Base-by-base conservation (phyloP, 768 basidiomycete species). In the Rhodotorula diobovata region DNA sequence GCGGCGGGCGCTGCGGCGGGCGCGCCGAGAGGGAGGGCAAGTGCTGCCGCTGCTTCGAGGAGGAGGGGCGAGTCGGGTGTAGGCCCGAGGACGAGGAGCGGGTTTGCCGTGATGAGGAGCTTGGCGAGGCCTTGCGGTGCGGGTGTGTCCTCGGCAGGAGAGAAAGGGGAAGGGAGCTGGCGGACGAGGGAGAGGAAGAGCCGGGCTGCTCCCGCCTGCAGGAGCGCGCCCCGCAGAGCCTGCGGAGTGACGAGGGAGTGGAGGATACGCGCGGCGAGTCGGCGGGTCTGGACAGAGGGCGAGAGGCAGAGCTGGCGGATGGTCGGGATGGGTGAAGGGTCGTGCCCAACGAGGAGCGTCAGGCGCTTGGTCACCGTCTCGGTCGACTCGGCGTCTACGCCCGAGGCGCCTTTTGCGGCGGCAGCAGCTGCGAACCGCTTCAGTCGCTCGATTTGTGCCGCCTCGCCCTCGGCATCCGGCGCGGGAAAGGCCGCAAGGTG, bases 71-170 rank as follows among this genome's bases (percentile, higher is more conserved):
- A 87, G 12, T 87, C 86, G 51, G 87, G 84, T 70, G 90, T 86
- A 15, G 93, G 90, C 4, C 94, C 94, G 81, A 96, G 94, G 41
- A 97, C 90, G 71, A 91, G 89, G 0, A 90, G 80, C 0, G 96
- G 96, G 18, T 93, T 88, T 5, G 93, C 85, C 2, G 95, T 97
- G 77, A 98, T 98, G 56, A 91, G 83, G 37, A 99, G 87, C 79
- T 97, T 96, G 25, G 93, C 91, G 37, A 96, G 82, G 5, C 93
- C 93, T 80, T 98, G 95, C 37, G 91, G 86, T 1, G 92, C 84
- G 28, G 78, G 48, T 34, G 50, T 41, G 63, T 70, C 61, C 18
- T 45, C 72, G 18, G 46, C 67, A 60, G 64, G 55, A 2, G 55
- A 43, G 41, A 73, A 72, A 0, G 69, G 71, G 12, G 60, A n/a